These are phyloP conservation scores for Picea glauca DNA, from an alignment of 75 land plant genomes.

Conservation along the genomic window DNA sequence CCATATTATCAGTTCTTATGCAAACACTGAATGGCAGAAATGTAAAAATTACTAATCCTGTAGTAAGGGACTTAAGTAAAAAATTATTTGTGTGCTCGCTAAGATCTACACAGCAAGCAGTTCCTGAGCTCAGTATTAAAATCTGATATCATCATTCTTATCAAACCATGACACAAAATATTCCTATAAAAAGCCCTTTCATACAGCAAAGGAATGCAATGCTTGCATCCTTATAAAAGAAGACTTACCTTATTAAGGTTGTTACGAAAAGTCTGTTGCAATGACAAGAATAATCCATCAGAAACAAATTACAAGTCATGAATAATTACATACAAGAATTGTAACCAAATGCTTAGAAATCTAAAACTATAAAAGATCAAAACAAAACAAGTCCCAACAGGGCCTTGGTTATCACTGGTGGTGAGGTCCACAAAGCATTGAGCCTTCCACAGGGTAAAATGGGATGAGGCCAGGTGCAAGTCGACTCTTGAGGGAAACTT, in stretches of 20 bases:
- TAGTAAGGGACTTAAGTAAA: not conserved
- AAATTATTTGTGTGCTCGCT: not conserved
- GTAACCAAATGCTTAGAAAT: too few species aligned
- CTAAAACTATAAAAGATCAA: too few species aligned
- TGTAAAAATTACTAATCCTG: not conserved
- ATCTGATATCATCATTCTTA: not conserved
- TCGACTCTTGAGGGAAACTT: too few species aligned
- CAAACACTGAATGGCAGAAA: not conserved
- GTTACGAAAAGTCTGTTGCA: conserved; percentile 79
- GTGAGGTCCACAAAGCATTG: too few species aligned
- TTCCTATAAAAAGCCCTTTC: not conserved
- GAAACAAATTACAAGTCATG: not conserved
- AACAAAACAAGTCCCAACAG: not conserved
- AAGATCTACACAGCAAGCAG: not conserved
- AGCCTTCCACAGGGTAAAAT: too few species aligned
- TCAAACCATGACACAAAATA: not conserved
- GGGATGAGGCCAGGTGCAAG: too few species aligned
- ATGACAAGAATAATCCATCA: conserved; percentile 8
- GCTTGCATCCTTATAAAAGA: not conserved
- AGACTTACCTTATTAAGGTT: conserved; percentile 81
- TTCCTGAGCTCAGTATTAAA: not conserved
- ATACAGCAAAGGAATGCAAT: conserved; percentile 5
- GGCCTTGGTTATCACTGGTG: not conserved
- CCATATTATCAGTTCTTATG: not conserved
- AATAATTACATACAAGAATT: too few species aligned